Percentiles rank a stretch among this genome's conserved stretches.
These are phyloP conservation scores for Bolboschoenus planiculmis DNA, from an alignment of 176 grass and related monocot genomes.

Conservation along the genomic window DNA sequence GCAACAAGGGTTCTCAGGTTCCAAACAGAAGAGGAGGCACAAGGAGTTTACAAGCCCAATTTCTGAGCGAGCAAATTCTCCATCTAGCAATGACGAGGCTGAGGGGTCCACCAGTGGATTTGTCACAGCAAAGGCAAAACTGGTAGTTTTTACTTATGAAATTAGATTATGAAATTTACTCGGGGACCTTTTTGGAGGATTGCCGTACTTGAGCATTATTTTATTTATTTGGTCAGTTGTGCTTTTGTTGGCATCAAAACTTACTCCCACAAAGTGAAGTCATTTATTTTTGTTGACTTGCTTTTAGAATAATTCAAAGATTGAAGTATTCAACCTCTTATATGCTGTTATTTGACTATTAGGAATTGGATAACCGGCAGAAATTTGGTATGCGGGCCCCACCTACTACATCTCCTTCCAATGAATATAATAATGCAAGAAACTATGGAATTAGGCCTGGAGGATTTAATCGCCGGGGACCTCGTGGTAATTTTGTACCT, in stretches of 20 bases:
- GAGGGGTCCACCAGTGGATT: slow-evolving; percentile 51
- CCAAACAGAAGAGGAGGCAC: slow-evolving; percentile 56
- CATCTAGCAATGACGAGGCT: slow-evolving; percentile 64
- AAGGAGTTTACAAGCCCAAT: slow-evolving; percentile 85
- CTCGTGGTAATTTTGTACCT: slow-evolving; percentile 86
- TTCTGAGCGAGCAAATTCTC: slow-evolving; percentile 62
- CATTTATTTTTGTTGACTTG: not conserved
- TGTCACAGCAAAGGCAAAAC: slow-evolving; percentile 73
- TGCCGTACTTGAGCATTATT: not conserved
- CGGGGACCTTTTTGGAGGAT: not conserved
- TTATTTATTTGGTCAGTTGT: not conserved
- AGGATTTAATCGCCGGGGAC: slow-evolving; percentile 62
- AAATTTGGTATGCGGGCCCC: slow-evolving; percentile 36
- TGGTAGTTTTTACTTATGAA: slow-evolving; percentile 40
- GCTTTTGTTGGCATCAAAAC: not conserved
- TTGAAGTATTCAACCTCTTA: not conserved
- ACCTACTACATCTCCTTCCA: slow-evolving; percentile 61
- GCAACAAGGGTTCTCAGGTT: slow-evolving; percentile 21
- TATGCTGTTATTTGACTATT: not conserved
- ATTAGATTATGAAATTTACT: not conserved
- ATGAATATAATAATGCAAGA: slow-evolving; percentile 44
- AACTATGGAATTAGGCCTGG: slow-evolving; percentile 67
- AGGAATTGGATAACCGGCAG: slow-evolving; percentile 64
- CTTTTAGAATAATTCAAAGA: not conserved
- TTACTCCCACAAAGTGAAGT: not conserved